Conservation (phyloP, 2,329 filamentous ascomycete genomes). For the Apiospora malaysiana region DNA sequence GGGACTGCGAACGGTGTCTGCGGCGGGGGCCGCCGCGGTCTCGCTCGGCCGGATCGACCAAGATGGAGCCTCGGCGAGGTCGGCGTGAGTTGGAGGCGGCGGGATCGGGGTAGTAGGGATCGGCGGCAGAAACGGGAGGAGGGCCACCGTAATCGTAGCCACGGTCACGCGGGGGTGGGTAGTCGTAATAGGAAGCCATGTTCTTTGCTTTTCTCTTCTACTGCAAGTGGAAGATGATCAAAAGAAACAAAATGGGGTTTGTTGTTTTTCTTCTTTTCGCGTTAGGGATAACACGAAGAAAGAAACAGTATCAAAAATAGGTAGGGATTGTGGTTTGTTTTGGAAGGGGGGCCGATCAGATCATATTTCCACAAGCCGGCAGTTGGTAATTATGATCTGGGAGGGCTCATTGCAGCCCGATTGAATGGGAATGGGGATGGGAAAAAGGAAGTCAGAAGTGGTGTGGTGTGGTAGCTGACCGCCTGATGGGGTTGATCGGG, state of each 20-base stretch:
- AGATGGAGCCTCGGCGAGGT: constrained; percentile 14
- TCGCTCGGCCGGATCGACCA: constrained; percentile 1
- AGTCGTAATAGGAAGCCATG: constrained; percentile 10
- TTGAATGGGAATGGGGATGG: background rate
- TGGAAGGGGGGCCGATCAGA: background rate
- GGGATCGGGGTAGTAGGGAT: background rate
- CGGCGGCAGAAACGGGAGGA: background rate
- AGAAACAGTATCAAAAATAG: constrained; percentile 1
- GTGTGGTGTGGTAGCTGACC: constrained; percentile 17
- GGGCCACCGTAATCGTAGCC: constrained; percentile 15
- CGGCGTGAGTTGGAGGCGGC: background rate
- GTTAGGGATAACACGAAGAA: background rate
- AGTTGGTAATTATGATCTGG: constrained; percentile 11
- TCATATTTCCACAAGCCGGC: constrained; percentile 11
- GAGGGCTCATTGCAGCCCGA: constrained; percentile 13
- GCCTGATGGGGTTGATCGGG: background rate
- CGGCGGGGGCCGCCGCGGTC: constrained; percentile 3
- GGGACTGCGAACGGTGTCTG: background rate
- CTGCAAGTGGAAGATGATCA: background rate
- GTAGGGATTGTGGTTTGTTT: background rate
- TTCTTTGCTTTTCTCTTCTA: background rate
- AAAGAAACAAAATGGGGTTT: background rate
- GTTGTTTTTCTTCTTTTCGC: background rate
- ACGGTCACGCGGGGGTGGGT: constrained; percentile 9
- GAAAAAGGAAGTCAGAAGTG: background rate